Evolutionary conservation across 2,329 filamentous ascomycete species (phyloP).

Genomic region (Seiridium cupressi): DNA sequence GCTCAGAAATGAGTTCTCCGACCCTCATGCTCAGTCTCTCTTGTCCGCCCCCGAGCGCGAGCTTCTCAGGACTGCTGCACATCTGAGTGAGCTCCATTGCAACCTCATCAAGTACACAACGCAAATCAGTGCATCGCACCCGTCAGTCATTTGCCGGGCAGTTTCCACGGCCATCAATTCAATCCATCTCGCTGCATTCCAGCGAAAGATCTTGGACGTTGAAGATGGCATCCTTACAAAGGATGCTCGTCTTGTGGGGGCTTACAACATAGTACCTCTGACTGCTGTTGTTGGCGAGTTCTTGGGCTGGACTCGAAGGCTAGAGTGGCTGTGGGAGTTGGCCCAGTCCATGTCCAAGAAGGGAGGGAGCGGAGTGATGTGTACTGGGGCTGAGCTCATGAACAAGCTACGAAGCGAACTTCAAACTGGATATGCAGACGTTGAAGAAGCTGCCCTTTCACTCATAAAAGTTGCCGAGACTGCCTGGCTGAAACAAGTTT

Average conservation of each 20-base stretch:
- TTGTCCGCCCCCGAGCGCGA: slow-evolving; percentile 79
- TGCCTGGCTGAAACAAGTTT: slow-evolving; percentile 87
- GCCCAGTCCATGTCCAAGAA: slow-evolving; percentile 62
- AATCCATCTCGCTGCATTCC: slow-evolving; percentile 76
- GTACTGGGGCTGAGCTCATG: slow-evolving; percentile 72
- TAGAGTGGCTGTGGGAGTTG: slow-evolving; percentile 84
- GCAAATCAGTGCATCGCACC: slow-evolving; percentile 67
- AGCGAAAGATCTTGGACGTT: slow-evolving; percentile 79
- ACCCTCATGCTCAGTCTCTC: slow-evolving; percentile 43
- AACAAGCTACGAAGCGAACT: slow-evolving; percentile 72
- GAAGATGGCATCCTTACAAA: slow-evolving; percentile 74
- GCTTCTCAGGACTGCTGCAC: slow-evolving; percentile 73
- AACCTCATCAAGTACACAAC: slow-evolving; percentile 66
- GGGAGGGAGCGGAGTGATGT: slow-evolving; percentile 34
- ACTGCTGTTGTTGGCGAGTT: slow-evolving; percentile 84
- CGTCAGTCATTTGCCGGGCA: slow-evolving; percentile 81
- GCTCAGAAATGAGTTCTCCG: slow-evolving; percentile 56
- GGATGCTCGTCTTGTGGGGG: slow-evolving; percentile 80
- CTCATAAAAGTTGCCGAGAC: slow-evolving; percentile 79
- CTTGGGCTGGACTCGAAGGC: slow-evolving; percentile 76
- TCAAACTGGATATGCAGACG: slow-evolving; percentile 84
- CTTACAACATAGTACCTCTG: slow-evolving; percentile 89
- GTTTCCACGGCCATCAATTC: slow-evolving; percentile 76
- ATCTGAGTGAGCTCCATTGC: slow-evolving; percentile 76
- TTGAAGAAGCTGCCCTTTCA: slow-evolving; percentile 73